phyloP scores from a whole-genome alignment of 164 flowering plant species.

The Protea cynaroides region DNA sequence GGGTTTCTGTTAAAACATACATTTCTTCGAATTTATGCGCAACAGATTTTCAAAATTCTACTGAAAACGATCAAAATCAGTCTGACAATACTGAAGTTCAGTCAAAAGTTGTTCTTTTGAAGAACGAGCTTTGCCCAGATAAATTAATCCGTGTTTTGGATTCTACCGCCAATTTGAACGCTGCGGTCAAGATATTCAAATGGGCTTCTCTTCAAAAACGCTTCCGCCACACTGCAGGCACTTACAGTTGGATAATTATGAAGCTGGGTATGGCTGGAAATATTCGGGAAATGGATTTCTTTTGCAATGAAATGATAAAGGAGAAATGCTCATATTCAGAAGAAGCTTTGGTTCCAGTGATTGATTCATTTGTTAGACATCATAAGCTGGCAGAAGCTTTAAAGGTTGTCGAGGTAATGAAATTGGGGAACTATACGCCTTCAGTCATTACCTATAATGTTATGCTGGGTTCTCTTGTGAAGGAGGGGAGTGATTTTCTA shows the following conservation, averaged over 20 bases:
- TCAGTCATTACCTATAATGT: constrained; percentile 33
- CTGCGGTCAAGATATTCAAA: constrained; percentile 52
- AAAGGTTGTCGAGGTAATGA: constrained; percentile 38
- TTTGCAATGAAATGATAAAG: constrained; percentile 45
- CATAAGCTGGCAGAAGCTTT: constrained; percentile 41
- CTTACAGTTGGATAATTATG: constrained; percentile 41
- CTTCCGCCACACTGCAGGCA: constrained; percentile 37
- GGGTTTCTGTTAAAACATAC: constrained; percentile 23
- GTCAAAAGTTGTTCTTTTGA: constrained; percentile 28
- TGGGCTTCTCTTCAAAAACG: constrained; percentile 52
- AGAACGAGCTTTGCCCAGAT: constrained; percentile 36
- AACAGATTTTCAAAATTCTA: constrained; percentile 11
- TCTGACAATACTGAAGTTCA: constrained; percentile 22
- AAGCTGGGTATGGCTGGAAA: constrained; percentile 56
- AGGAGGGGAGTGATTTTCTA: constrained; percentile 37
- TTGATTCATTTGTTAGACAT: constrained; percentile 34
- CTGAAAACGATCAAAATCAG: constrained; percentile 22
- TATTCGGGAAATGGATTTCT: constrained; percentile 41
- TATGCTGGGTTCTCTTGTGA: constrained; percentile 41
- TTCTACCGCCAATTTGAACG: constrained; percentile 30
- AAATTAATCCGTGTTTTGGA: constrained; percentile 41
- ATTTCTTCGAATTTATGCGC: constrained; percentile 41
- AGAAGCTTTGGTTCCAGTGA: constrained; percentile 27
- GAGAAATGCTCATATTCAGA: constrained; percentile 30
- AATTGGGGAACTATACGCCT: constrained; percentile 35